A percentile compares a stretch with the other conserved stretches of the same genome.
Evolutionary conservation across 202 grass and related monocot genomes (phyloP).

Genomic region (Carex sylvatica): DNA sequence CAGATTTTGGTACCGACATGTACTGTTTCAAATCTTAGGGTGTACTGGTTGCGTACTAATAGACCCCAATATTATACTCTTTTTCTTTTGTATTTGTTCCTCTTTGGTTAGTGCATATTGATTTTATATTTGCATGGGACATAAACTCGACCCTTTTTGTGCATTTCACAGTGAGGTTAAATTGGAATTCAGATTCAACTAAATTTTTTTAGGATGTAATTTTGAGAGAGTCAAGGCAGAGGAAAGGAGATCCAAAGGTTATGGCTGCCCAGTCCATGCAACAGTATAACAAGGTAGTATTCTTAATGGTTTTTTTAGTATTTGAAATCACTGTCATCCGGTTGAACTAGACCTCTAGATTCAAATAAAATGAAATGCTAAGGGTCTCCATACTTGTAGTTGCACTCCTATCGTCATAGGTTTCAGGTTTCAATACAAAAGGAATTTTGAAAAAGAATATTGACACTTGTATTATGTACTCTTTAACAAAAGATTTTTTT

Average conservation of each 20-base stretch:
- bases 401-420: neutral
- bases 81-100: neutral
- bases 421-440: neutral
- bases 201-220: conserved; percentile 68
- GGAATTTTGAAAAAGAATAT: neutral
- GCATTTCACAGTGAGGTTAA: neutral
- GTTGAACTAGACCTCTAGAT: neutral
- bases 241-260: conserved; percentile 70
- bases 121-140: neutral
- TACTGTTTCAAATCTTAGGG: neutral
- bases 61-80: neutral
- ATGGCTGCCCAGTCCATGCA: conserved; percentile 51
- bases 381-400: neutral
- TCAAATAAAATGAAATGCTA: neutral
- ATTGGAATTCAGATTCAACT: neutral
- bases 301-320: conserved; percentile 6
- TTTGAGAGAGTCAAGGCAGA: conserved; percentile 60
- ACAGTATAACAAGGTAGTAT: conserved; percentile 70
- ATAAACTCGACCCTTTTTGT: neutral
- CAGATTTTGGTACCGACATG: neutral
- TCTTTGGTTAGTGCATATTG: neutral
- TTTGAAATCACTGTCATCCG: neutral
- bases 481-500: neutral
- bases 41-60: neutral
- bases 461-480: neutral